Base-by-base conservation (phyloP, 192 early-diverging fungal genomes). In the Chytriomyces sp. region DNA sequence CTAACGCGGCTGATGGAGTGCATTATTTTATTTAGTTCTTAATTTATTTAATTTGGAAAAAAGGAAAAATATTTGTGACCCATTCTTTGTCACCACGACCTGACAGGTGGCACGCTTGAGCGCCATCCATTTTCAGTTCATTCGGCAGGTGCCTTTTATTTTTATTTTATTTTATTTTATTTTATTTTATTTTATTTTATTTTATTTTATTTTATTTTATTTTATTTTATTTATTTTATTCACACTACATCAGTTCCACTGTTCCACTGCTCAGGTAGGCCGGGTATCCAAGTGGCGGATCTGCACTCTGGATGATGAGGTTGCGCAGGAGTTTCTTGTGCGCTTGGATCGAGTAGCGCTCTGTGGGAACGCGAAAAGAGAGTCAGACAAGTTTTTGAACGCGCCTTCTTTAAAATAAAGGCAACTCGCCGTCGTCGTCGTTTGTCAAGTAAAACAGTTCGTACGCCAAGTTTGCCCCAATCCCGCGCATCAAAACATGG, bases 291-390 rank as follows among this genome's bases (percentile, higher is more conserved):
- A 86, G 73, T 11, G 85, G 85, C 50, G 85, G 85, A 45, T 82
- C 74, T 11, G 85, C 79, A 18, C 67, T 68, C 65, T 86, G 85
- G 24, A 84, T 72, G 5, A 75, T 79, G 26, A 86, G 75, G 70
- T 86, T 86, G 16, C 85, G 75, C 45, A 86, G 69, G 35, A 84
- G 72, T 48, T 78, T 77, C 63, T 80, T 48, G 64, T 86, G 85
- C 6, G 85, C 85, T 67, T 86, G 85, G 50, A 86, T 86, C 47
- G 82, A 84, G 64, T 82, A 86, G 49, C 85, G 73, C 75, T 86
- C 82, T 83, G 76, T 13, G 20, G 8, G 53, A 57, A 35, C 35
- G 24, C 9, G 28, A 11, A 70, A 77, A 77, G 60, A 8, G 46
- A 44, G 48, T 65, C n/a, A 69, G n/a, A 23, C 69, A 44, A 74